Percentiles rank a stretch among this genome's conserved stretches.
These are phyloP conservation scores for Aspergillus sp. DNA, from an alignment of 2,329 filamentous ascomycete species.

Conservation along the genomic window DNA sequence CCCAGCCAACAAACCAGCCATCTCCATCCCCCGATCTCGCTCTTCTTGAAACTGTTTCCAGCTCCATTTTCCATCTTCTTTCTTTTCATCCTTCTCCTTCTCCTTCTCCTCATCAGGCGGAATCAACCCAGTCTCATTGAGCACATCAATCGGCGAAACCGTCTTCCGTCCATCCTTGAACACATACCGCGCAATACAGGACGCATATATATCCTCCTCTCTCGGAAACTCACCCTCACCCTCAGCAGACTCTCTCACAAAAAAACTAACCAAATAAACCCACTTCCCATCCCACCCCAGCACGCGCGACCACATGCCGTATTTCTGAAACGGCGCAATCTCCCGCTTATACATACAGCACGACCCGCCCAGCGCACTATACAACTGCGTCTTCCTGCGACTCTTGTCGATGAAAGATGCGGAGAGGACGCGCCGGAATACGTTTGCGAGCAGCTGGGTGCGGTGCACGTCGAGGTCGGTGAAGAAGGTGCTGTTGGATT, in stretches of 20 bases:
- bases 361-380: slow-evolving; percentile 62
- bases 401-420: slow-evolving; percentile 2
- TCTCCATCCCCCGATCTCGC: background rate
- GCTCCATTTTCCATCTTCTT: too few species aligned
- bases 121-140: slow-evolving; percentile 1
- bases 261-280: slow-evolving; percentile 67
- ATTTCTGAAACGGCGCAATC: slow-evolving; percentile 59
- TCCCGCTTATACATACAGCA: slow-evolving; percentile 64
- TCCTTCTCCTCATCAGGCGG: background rate
- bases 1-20: background rate
- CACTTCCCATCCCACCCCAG: slow-evolving; percentile 71
- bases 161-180: slow-evolving; percentile 72
- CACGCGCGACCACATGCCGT: slow-evolving; percentile 66
- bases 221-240: slow-evolving; percentile 11
- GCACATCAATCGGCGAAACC: slow-evolving; percentile 60
- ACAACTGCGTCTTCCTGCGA: slow-evolving; percentile 28
- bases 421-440: slow-evolving; percentile 3
- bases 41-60: background rate
- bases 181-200: slow-evolving; percentile 67
- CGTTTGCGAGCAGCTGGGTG: slow-evolving; percentile 4
- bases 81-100: background rate
- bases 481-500: slow-evolving; percentile 15
- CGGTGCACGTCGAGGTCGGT: slow-evolving; percentile 14
- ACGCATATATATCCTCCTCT: slow-evolving; percentile 58
- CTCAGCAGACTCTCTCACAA: slow-evolving; percentile 47